A percentile compares a stretch with the other conserved stretches of the same genome.
Evolutionary conservation across 1,284 basidiomycete genomes (phyloP).

Genomic region (Ceratobasidium sp.): DNA sequence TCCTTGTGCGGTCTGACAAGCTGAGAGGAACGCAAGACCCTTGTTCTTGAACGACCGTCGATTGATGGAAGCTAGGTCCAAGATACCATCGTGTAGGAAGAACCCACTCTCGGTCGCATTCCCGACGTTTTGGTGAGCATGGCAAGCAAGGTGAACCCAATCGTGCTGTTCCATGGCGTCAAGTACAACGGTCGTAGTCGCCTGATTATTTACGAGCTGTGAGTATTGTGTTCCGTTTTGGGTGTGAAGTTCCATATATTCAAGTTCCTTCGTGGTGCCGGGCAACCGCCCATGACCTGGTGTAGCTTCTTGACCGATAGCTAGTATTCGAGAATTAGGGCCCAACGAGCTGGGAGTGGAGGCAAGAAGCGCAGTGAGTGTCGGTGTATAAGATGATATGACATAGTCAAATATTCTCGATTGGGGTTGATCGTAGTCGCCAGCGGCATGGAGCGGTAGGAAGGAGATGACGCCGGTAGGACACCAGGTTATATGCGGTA

Average conservation of each 20-base stretch:
- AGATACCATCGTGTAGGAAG: conserved; percentile 8
- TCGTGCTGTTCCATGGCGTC: conserved; percentile 5
- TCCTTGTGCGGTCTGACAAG: conserved; percentile 31
- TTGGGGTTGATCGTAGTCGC: conserved; percentile 37
- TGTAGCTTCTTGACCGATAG: conserved; percentile 5
- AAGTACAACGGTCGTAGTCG: conserved; percentile 7
- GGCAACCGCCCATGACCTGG: neutral
- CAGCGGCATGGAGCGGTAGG: conserved; percentile 48
- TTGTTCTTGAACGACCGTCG: conserved; percentile 1
- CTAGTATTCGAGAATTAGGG: neutral
- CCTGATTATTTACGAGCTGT: neutral
- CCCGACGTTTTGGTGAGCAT: neutral
- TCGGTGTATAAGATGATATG: conserved; percentile 48
- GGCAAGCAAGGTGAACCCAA: conserved; percentile 26
- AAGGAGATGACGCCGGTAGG: conserved; percentile 43
- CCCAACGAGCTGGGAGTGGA: neutral
- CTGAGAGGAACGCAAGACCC: conserved; percentile 33
- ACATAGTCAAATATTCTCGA: conserved; percentile 43
- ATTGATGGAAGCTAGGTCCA: conserved; percentile 1
- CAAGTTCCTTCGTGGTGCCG: neutral
- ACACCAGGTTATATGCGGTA: conserved; percentile 44
- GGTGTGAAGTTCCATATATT: neutral
- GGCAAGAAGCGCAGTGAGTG: conserved; percentile 43
- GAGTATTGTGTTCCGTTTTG: neutral
- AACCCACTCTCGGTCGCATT: conserved; percentile 3